phyloP scores from a whole-genome alignment of 2,329 filamentous ascomycete genomes.

The Penicillium sclerotigenum region DNA sequence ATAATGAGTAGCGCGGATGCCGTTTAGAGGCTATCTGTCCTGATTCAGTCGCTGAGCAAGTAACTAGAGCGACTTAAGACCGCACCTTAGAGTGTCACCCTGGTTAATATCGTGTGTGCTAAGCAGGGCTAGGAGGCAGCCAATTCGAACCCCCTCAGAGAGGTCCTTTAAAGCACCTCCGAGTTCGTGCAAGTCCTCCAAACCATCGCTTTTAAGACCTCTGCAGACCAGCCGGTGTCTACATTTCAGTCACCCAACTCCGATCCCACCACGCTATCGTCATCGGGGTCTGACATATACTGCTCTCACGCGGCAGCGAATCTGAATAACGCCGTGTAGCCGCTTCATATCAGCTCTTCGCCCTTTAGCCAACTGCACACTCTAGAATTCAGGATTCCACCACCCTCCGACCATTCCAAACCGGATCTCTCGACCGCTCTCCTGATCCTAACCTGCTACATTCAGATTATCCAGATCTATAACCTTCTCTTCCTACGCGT shows the following conservation, averaged over 20 bases:
- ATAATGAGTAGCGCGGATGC: too few species aligned
- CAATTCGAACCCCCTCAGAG: too few species aligned
- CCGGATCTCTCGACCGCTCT: not conserved
- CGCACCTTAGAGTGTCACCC: too few species aligned
- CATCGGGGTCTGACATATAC: not conserved
- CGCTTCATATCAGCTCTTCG: not conserved
- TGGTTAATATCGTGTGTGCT: too few species aligned
- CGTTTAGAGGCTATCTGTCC: too few species aligned
- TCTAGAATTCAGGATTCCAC: not conserved
- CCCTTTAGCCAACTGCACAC: not conserved
- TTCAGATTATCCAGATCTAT: conserved; percentile 1
- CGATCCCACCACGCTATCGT: not conserved
- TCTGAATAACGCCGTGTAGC: not conserved
- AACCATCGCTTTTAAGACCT: too few species aligned
- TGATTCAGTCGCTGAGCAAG: too few species aligned
- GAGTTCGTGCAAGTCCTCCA: too few species aligned
- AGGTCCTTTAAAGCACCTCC: too few species aligned
- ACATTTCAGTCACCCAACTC: not conserved
- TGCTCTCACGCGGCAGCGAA: not conserved
- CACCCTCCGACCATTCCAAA: not conserved
- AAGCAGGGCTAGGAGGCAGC: too few species aligned
- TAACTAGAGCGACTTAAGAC: too few species aligned
- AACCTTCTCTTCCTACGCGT: not conserved
- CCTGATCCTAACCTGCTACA: not conserved
- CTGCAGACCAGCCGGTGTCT: not conserved